Conservation (phyloP, 371 early-diverging fungal species). For the Mortierella polycephala region DNA sequence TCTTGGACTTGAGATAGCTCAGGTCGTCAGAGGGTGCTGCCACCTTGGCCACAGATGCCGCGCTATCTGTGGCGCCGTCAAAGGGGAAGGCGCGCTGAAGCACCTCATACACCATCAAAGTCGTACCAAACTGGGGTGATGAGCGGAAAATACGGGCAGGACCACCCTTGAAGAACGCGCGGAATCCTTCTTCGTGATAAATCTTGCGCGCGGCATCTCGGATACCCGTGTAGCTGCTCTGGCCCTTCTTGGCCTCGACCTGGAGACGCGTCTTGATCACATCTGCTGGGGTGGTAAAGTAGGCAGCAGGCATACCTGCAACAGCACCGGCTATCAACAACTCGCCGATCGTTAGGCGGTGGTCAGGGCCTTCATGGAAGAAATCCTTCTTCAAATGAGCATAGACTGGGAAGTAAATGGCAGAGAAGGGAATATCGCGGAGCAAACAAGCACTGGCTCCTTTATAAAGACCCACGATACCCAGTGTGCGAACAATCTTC, state of each 20-base stretch:
- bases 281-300: slow-evolving; percentile 97
- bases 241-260: slow-evolving; percentile 94
- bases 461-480: slow-evolving; percentile 95
- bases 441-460: slow-evolving; percentile 96
- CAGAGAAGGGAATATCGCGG: slow-evolving; percentile 98
- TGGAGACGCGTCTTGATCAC: slow-evolving; percentile 99
- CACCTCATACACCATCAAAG: slow-evolving; percentile 93
- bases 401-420: slow-evolving; percentile 97
- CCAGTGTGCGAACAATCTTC: slow-evolving; percentile 90
- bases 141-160: slow-evolving; percentile 86
- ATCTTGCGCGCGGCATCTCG: slow-evolving; percentile 91
- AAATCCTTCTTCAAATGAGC: slow-evolving; percentile 85
- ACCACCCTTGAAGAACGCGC: slow-evolving; percentile 97
- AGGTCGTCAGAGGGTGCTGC: slow-evolving; percentile 39
- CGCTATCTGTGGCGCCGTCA: slow-evolving; percentile 56
- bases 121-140: slow-evolving; percentile 97
- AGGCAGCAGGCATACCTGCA: slow-evolving; percentile 99
- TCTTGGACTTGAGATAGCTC: slow-evolving; percentile 65
- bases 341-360: slow-evolving; percentile 79
- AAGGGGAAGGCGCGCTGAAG: slow-evolving; percentile 84
- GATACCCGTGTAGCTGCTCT: slow-evolving; percentile 90
- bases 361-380: slow-evolving; percentile 87
- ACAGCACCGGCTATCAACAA: slow-evolving; percentile 92
- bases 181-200: slow-evolving; percentile 90
- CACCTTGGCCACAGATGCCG: slow-evolving; percentile 27